Conservation (phyloP, 2,329 filamentous ascomycete genomes). For the Paracoccidioides lutzii region DNA sequence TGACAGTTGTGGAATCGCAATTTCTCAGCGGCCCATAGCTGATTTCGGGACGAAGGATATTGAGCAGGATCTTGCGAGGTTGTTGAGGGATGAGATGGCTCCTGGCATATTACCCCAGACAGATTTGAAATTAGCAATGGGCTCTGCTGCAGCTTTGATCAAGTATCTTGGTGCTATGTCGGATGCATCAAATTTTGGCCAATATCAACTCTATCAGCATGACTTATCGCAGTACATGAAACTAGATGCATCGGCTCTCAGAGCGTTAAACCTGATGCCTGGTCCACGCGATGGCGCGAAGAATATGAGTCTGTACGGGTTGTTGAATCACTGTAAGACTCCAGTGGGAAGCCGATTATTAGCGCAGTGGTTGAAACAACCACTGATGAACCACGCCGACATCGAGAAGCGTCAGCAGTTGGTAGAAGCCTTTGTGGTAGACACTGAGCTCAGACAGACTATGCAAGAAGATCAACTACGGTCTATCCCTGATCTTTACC, state of each 20-base stretch:
- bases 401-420: conserved; percentile 87
- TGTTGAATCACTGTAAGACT: conserved; percentile 96
- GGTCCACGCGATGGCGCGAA: conserved; percentile 90
- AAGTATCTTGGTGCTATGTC: conserved; percentile 86
- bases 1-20: conserved; percentile 79
- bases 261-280: conserved; percentile 93
- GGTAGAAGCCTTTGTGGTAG: conserved; percentile 85
- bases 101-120: conserved; percentile 71
- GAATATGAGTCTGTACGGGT: conserved; percentile 88
- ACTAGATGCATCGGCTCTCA: conserved; percentile 82
- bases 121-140: conserved; percentile 91
- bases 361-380: conserved; percentile 95
- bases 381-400: conserved; percentile 77
- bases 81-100: conserved; percentile 76
- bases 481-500: conserved; percentile 85
- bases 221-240: conserved; percentile 98
- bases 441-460: conserved; percentile 85
- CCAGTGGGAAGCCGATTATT: conserved; percentile 79
- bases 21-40: conserved; percentile 61
- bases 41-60: conserved; percentile 89
- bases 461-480: conserved; percentile 94
- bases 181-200: conserved; percentile 87
- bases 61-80: conserved; percentile 78
- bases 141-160: conserved; percentile 81
- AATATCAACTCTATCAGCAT: conserved; percentile 95